These are phyloP conservation scores for Agarophyton chilense DNA, from an alignment of 23 red algal species.

Conservation along the genomic window DNA sequence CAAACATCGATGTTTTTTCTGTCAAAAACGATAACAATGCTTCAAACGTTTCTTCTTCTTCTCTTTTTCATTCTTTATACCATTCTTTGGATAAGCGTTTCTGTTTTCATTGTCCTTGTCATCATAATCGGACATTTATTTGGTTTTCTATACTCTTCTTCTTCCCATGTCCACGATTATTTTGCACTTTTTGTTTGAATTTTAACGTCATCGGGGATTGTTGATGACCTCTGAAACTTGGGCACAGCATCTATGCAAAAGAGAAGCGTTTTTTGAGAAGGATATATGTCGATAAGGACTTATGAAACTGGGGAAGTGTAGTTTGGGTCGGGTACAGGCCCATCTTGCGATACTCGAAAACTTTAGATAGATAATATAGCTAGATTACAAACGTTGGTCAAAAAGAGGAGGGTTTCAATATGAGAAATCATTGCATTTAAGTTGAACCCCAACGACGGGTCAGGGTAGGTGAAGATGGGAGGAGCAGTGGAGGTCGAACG, in stretches of 20 bases:
- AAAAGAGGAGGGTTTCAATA: background rate
- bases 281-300: too few species aligned
- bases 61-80: background rate
- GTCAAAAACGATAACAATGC: background rate
- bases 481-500: background rate
- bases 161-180: background rate
- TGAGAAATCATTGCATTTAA: background rate
- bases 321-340: background rate
- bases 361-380: background rate
- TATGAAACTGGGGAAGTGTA: background rate
- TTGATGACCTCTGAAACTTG: background rate
- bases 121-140: background rate
- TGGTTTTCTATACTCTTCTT: background rate
- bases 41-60: background rate
- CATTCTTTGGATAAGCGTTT: background rate
- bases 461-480: background rate
- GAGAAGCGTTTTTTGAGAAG: background rate
- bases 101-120: background rate
- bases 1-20: background rate
- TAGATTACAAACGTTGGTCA: background rate
- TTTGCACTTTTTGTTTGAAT: background rate
- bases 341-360: background rate
- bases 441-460: background rate
- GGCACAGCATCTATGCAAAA: background rate
- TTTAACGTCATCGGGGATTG: background rate